Conservation (phyloP, 257 asterid genomes). For the Apocynum venetum region DNA sequence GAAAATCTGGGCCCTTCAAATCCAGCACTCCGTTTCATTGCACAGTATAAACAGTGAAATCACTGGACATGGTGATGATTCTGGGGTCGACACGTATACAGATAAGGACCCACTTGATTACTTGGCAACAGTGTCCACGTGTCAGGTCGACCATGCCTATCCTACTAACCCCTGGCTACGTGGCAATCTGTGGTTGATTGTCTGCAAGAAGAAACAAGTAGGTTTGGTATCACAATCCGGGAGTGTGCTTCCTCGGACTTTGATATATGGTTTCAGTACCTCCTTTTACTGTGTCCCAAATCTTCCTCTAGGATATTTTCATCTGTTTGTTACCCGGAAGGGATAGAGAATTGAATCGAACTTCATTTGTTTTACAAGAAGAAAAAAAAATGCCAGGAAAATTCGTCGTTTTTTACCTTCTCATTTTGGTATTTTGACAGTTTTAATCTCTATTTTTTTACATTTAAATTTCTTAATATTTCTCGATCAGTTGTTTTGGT, state of each 20-base stretch:
- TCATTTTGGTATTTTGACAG: too few relatives aligned
- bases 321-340: too few relatives aligned
- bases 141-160: constrained; percentile 25
- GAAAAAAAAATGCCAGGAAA: too few relatives aligned
- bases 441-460: too few relatives aligned
- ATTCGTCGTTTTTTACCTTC: too few relatives aligned
- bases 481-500: too few relatives aligned
- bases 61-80: constrained; percentile 15
- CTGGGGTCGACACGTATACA: constrained; percentile 26
- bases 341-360: too few relatives aligned
- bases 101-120: constrained; percentile 16
- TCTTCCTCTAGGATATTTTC: too few relatives aligned
- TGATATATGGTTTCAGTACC: neutral
- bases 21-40: neutral
- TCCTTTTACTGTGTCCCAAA: neutral
- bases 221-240: constrained; percentile 44
- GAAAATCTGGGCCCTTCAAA: neutral
- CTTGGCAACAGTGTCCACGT: constrained; percentile 43
- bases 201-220: neutral
- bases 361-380: too few relatives aligned
- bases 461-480: too few relatives aligned
- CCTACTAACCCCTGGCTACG: constrained; percentile 11
- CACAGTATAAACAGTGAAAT: neutral
- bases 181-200: constrained; percentile 25
- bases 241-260: constrained; percentile 31